Evolutionary conservation across 2,329 filamentous ascomycete species (phyloP).

Genomic region (Cercospora sp.): DNA sequence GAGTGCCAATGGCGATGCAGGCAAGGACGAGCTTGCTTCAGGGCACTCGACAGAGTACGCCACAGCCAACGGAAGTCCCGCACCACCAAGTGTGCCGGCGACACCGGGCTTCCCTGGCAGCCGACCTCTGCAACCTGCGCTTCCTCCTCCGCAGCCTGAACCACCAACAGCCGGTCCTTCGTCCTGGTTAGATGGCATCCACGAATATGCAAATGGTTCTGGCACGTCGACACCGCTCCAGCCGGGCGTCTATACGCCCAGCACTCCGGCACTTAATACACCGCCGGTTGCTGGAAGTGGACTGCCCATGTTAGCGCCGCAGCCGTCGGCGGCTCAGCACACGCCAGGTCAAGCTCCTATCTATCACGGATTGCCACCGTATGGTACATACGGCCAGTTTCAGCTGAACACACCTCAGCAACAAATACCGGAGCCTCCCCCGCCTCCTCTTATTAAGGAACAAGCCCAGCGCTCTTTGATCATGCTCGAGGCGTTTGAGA

Average conservation of each 20-base stretch:
- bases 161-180: constrained; percentile 24
- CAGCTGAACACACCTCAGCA: constrained; percentile 23
- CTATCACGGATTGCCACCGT: constrained; percentile 27
- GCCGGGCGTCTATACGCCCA: constrained; percentile 21
- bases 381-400: constrained; percentile 19
- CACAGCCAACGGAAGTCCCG: constrained; percentile 9
- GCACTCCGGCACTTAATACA: constrained; percentile 23
- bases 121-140: constrained; percentile 5
- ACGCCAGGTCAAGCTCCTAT: constrained; percentile 10
- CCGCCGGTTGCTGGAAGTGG: constrained; percentile 9
- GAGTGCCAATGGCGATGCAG: background rate
- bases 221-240: background rate
- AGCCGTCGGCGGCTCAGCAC: constrained; percentile 13
- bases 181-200: constrained; percentile 48
- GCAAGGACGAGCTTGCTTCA: background rate
- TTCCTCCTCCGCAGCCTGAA: constrained; percentile 3
- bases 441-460: constrained; percentile 34
- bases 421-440: constrained; percentile 26
- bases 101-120: constrained; percentile 22
- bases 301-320: constrained; percentile 16
- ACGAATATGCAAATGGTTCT: constrained; percentile 42
- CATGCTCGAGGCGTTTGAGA: constrained; percentile 39
- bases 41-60: constrained; percentile 13
- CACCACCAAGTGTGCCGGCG: constrained; percentile 10
- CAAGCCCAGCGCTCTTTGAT: constrained; percentile 38